Evolutionary conservation across 2,329 filamentous ascomycete species (phyloP).

Genomic region (Phaeosphaeriaceae sp.): DNA sequence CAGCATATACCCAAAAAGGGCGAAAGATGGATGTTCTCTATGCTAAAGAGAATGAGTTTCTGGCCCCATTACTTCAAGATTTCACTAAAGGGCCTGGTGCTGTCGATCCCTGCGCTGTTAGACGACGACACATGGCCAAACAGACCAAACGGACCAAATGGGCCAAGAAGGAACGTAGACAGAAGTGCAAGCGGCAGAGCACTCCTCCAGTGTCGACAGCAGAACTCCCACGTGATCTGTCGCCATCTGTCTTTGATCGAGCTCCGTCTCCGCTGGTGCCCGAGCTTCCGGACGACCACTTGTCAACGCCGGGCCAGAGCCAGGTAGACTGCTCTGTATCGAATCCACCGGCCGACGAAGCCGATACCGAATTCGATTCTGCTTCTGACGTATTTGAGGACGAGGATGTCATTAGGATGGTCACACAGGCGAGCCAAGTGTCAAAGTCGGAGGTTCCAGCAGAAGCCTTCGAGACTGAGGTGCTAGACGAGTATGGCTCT

Average conservation of each 20-base stretch:
- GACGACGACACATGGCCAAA: not conserved
- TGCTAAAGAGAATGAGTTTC: constrained; percentile 5
- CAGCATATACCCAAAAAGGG: not conserved
- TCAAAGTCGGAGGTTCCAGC: not conserved
- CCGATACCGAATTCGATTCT: not conserved
- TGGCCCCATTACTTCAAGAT: constrained; percentile 5
- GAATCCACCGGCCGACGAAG: not conserved
- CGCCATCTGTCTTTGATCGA: not conserved
- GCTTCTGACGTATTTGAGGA: not conserved
- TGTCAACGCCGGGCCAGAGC: not conserved
- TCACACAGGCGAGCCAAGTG: not conserved
- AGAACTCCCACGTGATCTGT: not conserved
- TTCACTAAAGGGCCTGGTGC: not conserved
- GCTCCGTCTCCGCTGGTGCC: not conserved
- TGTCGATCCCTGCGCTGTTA: not conserved
- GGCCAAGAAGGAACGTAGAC: not conserved
- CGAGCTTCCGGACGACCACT: not conserved
- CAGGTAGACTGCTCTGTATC: not conserved
- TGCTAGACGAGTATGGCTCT: not conserved
- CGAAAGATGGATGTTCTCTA: constrained; percentile 1
- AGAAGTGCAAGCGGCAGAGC: not conserved
- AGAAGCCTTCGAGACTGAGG: not conserved
- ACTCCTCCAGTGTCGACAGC: not conserved
- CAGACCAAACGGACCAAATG: not conserved
- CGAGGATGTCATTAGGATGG: not conserved